Evolutionary conservation across 306 rosid genomes (phyloP), one percentile per base, ranked within the genome.

Genomic region (Castanopsis chinensis): DNA sequence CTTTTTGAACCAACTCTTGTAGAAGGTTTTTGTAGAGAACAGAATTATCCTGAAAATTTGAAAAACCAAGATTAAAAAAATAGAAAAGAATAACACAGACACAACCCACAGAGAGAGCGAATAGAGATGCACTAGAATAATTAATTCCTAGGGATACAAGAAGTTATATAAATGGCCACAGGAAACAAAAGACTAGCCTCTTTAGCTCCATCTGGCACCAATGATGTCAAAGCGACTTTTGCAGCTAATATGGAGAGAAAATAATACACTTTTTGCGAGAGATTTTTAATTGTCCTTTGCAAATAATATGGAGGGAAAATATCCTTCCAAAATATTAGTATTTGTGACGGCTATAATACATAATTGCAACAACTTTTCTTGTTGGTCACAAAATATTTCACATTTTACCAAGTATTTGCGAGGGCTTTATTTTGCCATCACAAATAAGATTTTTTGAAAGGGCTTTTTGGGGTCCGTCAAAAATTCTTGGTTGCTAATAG

Each of bases 11-110:
- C 49, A 93, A 49, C 76, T 93, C 94, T 89, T 91, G 98, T 71
- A 93, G 81, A 51, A 93, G 90, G 69, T 88, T 93, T 84, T 95
- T 93, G 89, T 91, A 93, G n/a, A 91, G 76, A 68, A 77, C 71
- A 32, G 69, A 37, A 73, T 83, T 86, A 60, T 86, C 43, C 43
- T 37, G 79, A 80, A 80, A 63, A 71, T 60, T 70, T 32, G 49
- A 35, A 56, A 72, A 20, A 85, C 78, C 9, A 23, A 17, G 28
- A 56, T 57, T 51, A 69, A 1, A 68, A 15, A 12, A 18, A 17
- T 9, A 30, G 65, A 9, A 59, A 59, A 27, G 37, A 33, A 32
- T 12, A 61, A 59, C 58, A 20, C 7, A 58, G 23, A 19, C 30
- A 17, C 30, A 21, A 12, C 65, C 32, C 32, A 0, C 15, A 68